phyloP scores from a whole-genome alignment of 2,329 filamentous ascomycete genomes.

The Neofusicoccum parvum region DNA sequence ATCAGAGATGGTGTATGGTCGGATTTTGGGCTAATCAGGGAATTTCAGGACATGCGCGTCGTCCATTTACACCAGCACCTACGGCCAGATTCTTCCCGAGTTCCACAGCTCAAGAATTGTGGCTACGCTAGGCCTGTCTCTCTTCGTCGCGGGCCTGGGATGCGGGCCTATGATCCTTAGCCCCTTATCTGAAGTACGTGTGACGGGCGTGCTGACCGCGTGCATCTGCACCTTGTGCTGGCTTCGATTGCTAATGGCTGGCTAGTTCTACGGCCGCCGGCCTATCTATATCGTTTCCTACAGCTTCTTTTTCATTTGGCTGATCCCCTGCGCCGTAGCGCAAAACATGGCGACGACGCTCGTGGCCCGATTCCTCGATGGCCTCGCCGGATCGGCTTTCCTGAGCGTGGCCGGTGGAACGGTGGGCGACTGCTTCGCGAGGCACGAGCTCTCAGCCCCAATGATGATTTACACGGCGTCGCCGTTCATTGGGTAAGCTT shows the following conservation, averaged over 20 bases:
- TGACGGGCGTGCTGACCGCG: constrained; percentile 6
- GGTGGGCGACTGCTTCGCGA: constrained; percentile 76
- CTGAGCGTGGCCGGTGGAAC: constrained; percentile 77
- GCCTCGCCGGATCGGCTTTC: constrained; percentile 66
- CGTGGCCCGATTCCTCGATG: constrained; percentile 75
- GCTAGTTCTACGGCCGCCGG: constrained; percentile 75
- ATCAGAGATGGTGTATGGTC: background rate
- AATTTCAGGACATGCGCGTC: constrained; percentile 72
- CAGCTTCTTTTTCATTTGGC: constrained; percentile 73
- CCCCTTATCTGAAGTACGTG: constrained; percentile 53
- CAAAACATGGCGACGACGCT: constrained; percentile 80
- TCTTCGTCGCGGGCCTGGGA: constrained; percentile 77
- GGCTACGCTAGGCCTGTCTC: constrained; percentile 77
- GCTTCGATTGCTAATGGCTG: constrained; percentile 12
- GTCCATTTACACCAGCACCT: constrained; percentile 87
- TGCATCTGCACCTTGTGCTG: constrained; percentile 3
- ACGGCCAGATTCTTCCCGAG: constrained; percentile 72
- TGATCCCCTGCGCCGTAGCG: constrained; percentile 81
- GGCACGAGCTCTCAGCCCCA: constrained; percentile 56
- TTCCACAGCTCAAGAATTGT: constrained; percentile 72
- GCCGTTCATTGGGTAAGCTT: constrained; percentile 52
- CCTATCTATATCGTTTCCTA: constrained; percentile 80
- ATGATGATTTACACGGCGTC: constrained; percentile 72
- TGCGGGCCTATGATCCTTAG: constrained; percentile 59
- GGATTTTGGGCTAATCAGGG: constrained; percentile 10